These are phyloP conservation scores for Wickerhamomyces hampshirensis DNA, from an alignment of 805 yeast genomes.

Conservation along the genomic window DNA sequence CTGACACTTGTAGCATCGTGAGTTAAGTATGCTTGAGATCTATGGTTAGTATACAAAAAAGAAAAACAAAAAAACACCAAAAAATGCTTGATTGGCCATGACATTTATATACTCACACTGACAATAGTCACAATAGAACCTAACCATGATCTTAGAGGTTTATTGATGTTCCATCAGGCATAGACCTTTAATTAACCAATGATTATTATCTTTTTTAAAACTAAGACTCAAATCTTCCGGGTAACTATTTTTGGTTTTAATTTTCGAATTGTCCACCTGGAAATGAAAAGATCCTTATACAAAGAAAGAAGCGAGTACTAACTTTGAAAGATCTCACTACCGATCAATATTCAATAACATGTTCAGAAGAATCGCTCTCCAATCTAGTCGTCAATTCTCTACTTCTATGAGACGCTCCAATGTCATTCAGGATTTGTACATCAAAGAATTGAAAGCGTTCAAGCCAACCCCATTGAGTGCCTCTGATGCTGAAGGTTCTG, in stretches of 20 bases:
- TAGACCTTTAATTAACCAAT: too few relatives aligned
- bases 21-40: conserved; percentile 53
- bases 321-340: too few relatives aligned
- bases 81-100: too few relatives aligned
- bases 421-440: conserved; percentile 78
- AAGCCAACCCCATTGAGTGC: conserved; percentile 76
- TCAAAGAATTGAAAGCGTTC: conserved; percentile 82
- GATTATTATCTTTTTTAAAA: too few relatives aligned
- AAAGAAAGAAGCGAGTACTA: too few relatives aligned
- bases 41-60: conserved; percentile 1
- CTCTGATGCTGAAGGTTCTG: conserved; percentile 71
- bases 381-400: conserved; percentile 32
- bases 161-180: too few relatives aligned
- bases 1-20: conserved; percentile 88
- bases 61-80: too few relatives aligned
- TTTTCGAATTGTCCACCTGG: too few relatives aligned
- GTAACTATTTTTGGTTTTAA: too few relatives aligned
- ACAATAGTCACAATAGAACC: conserved; percentile 83
- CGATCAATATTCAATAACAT: too few relatives aligned
- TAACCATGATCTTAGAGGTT: conserved; percentile 55
- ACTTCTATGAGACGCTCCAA: conserved; percentile 29
- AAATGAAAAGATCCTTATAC: too few relatives aligned
- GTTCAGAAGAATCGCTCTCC: conserved; percentile 19
- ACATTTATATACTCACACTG: conserved; percentile 36
- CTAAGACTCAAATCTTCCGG: too few relatives aligned